Base-by-base conservation (phyloP, 805 yeast species). In the Naumovozyma baii region DNA sequence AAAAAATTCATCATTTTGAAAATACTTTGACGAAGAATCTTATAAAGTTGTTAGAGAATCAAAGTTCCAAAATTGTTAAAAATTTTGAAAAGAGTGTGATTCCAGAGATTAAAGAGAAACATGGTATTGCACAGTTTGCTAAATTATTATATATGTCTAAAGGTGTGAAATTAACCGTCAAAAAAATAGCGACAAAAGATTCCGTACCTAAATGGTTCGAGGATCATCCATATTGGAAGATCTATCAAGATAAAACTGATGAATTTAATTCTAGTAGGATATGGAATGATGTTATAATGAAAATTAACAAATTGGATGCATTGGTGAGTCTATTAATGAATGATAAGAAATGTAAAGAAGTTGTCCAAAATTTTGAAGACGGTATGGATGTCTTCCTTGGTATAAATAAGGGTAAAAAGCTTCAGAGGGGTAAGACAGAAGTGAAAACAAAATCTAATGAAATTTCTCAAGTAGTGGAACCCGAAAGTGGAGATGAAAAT, bases 301-400 rank as follows among this genome's bases (percentile, higher is more conserved):
- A 49, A 25, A 48, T 44, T 18, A 50, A 50, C 5, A 47, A 48
- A 13, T 54, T 52, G 9, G 55, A 50, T 17, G 52, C 52, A 31
- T 37, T 57, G 9, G 38, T 51, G 30, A 76, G 78, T 51, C 68
- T 65, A 39, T 50, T 68, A 34, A 57, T 78, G 39, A 66, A 67
- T 39, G 56, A 72, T 45, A 67, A 67, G 30, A 64, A 70, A 32
- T 64, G 69, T n/a, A 67, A 76, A 46, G 73, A 74, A 16, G 55
- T 69, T 19, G 54, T 72, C 38, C 60, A 64, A 3, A 55, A 60
- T 17, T 65, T 68, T 36, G 67, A 64, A 30, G 51, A 58, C 33
- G 63, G 67, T 41, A 57, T 67, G 52, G 64, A 63, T 45, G 53
- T 63, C 10, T 52, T 66, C 14, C 44, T 62, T 37, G 64, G 59